Evolutionary conservation across 495 filamentous ascomycete species (phyloP).

Genomic region (Letharia lupina): DNA sequence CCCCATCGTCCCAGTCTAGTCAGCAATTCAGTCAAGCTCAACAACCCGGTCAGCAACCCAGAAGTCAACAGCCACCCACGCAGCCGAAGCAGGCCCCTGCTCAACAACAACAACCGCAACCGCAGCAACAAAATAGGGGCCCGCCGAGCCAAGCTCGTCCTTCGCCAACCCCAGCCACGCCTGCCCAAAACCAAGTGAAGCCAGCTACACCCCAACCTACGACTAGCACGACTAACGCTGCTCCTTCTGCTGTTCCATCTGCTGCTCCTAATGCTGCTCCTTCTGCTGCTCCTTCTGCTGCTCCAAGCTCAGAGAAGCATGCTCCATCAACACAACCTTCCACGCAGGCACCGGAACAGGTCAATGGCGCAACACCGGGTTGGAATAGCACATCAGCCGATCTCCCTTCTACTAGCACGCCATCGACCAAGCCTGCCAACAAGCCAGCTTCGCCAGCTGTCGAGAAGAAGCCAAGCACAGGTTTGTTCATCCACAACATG

Average conservation of each 20-base stretch:
- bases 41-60: constrained; percentile 30
- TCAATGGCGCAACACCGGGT: constrained; percentile 12
- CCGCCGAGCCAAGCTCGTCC: constrained; percentile 31
- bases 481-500: constrained; percentile 75
- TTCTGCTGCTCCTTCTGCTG: constrained; percentile 23
- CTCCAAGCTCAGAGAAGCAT: constrained; percentile 19
- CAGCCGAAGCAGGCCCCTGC: constrained; percentile 30
- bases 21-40: constrained; percentile 29
- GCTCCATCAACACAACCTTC: constrained; percentile 16
- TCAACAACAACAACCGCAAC: constrained; percentile 31
- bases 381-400: constrained; percentile 13
- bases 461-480: constrained; percentile 56
- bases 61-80: constrained; percentile 29
- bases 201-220: constrained; percentile 47
- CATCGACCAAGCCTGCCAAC: constrained; percentile 15
- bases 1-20: constrained; percentile 29
- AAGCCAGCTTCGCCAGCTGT: constrained; percentile 34
- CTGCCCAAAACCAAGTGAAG: constrained; percentile 43
- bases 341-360: constrained; percentile 9
- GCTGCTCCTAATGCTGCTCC: constrained; percentile 14
- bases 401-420: not conserved
- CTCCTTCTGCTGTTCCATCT: constrained; percentile 23
- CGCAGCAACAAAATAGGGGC: constrained; percentile 37
- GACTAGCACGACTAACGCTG: constrained; percentile 25
- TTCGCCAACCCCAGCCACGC: constrained; percentile 44